Percentiles rank a stretch among this genome's conserved stretches.
phyloP scores from a whole-genome alignment of 176 grass and related monocot genomes.

The Neostapfia colusana region DNA sequence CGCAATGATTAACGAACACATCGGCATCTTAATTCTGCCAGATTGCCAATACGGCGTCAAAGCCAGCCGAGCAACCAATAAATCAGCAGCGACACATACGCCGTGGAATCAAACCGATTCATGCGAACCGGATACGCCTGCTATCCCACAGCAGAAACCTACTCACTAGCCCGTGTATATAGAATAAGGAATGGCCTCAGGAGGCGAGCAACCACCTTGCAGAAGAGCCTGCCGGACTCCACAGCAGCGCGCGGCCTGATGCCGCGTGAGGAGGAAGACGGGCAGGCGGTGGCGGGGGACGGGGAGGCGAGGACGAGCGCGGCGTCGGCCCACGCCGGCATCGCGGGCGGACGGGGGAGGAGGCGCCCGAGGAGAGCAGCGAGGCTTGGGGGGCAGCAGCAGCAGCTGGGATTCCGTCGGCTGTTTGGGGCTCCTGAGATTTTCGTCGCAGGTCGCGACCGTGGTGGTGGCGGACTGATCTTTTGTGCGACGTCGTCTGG shows the following conservation, averaged over 20 bases:
- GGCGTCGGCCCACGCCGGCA: constrained; percentile 58
- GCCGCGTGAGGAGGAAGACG: constrained; percentile 19
- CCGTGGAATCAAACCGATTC: neutral
- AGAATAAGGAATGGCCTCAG: constrained; percentile 1
- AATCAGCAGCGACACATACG: constrained; percentile 9
- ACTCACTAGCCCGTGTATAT: neutral
- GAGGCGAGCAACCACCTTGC: constrained; percentile 34
- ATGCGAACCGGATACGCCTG: neutral
- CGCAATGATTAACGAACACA: neutral
- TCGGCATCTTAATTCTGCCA: neutral
- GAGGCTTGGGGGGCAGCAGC: neutral
- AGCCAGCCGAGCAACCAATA: neutral
- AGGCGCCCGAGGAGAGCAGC: neutral
- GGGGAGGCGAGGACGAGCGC: constrained; percentile 41
- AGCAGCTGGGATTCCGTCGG: constrained; percentile 1
- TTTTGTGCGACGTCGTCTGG: too few relatives aligned
- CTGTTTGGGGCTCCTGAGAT: constrained; percentile 34
- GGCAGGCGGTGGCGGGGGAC: constrained; percentile 5
- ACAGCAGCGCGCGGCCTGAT: constrained; percentile 20
- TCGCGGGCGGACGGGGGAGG: neutral
- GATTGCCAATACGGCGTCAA: neutral
- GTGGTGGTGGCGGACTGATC: neutral
- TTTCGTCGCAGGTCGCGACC: neutral
- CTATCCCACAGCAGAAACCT: neutral
- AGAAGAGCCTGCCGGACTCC: constrained; percentile 21